Evolutionary conservation across 1,284 basidiomycete genomes (phyloP), one percentile per base, ranked within the genome.

Genomic region (Porphyrellus sp.): DNA sequence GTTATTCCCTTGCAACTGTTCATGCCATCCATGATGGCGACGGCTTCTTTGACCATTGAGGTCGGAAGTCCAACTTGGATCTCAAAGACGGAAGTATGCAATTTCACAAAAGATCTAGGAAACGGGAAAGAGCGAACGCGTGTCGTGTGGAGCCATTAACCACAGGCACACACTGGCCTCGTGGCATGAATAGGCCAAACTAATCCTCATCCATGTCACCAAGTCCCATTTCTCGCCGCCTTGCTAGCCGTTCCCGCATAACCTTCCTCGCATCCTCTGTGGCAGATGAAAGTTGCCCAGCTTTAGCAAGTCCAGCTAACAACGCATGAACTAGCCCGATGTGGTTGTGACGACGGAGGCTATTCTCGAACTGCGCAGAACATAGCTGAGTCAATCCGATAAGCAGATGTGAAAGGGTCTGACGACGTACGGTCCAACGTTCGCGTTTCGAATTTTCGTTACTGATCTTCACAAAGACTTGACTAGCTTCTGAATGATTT

Each of bases 261-360:
- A 63, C 40, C 46, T 53, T 61, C 49, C 67, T 67, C 37, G 77
- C 78, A 28, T 69, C 67, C 31, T 74, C 74, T 27, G 78, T 75
- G 1, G 78, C 81, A 5, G 74, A 64, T 12, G 76, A 74, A 53
- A 83, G 72, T 56, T 70, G 77, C 1, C 83, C 85, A 5, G 78
- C 77, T 62, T 85, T 86, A 20, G 87, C 88, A 37, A 92, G 74
- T 21, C 81, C 82, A 28, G 81, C 66, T 15, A 90, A 72, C 20
- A 93, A 70, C 0, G 81, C 83, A 61, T 92, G 86, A 6, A 85
- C 79, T 23, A 93, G 74, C 27, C 91, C 89, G 41, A 92, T 78
- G 65, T 91, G 88, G 63, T 93, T 93, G 65, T 93, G 90, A 63
- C 83, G 75, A 40, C 91, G 79, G 38, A 91, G 74, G 55, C 86